A percentile compares a stretch with the other conserved stretches of the same genome.
Evolutionary conservation across 2,329 filamentous ascomycete genomes (phyloP).

Genomic region (Ophiostoma sp.): DNA sequence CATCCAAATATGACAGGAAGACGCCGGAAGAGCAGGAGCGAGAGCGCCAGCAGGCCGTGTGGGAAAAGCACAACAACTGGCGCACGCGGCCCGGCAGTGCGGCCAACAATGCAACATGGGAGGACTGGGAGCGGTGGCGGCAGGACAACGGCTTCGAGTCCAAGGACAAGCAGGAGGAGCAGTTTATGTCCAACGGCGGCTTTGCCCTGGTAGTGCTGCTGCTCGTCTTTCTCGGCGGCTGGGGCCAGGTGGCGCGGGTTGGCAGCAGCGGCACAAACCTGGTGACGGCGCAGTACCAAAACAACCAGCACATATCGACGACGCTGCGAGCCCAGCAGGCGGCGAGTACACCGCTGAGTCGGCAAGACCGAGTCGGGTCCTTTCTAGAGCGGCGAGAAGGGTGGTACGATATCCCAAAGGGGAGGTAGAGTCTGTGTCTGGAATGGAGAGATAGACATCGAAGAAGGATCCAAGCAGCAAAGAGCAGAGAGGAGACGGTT

Average conservation of each 20-base stretch:
- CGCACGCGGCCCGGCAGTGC: constrained; percentile 44
- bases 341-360: constrained; percentile 47
- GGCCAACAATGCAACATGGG: constrained; percentile 83
- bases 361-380: constrained; percentile 64
- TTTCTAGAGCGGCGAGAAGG: constrained; percentile 70
- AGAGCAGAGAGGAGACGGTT: not conserved
- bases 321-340: constrained; percentile 51
- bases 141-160: constrained; percentile 45
- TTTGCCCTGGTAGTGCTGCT: constrained; percentile 70
- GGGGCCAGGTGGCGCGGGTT: constrained; percentile 67
- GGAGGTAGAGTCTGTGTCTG: not conserved
- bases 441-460: not conserved
- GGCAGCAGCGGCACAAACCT: constrained; percentile 57
- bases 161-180: constrained; percentile 45
- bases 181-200: constrained; percentile 71
- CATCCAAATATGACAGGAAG: constrained; percentile 42
- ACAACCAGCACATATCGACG: constrained; percentile 61
- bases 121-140: constrained; percentile 89
- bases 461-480: not conserved
- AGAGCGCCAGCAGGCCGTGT: constrained; percentile 3
- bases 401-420: constrained; percentile 29
- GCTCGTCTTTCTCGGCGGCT: constrained; percentile 62
- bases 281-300: constrained; percentile 61
- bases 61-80: constrained; percentile 42
- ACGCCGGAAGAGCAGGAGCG: constrained; percentile 29